Base-by-base conservation (phyloP, 208 protist species). In the Giardia duodenalis region DNA sequence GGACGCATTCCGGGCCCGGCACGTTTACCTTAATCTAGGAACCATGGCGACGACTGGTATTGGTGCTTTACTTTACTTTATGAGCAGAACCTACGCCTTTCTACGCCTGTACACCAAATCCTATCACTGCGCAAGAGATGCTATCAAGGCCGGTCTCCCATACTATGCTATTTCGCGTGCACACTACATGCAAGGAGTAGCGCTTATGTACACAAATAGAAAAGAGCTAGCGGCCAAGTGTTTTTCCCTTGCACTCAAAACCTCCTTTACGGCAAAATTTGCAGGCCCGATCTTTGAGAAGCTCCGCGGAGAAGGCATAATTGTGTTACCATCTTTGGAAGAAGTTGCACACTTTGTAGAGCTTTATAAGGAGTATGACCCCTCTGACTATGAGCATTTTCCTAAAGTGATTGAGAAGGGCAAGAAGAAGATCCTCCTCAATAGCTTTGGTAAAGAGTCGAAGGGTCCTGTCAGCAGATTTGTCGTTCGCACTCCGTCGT, bases 91-190 rank as follows among this genome's bases (percentile, higher is more conserved):
- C 10, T 91, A 91, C 44, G 88, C 88, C 2, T 91, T 47, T 47
- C 44, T 91, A 19, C n/a, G 88, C n/a, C 1, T 91, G 0, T 91
- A 91, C 45, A 91, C 2, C 0, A 91, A 91, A n/a, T 91, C 88
- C 2, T 91, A 91, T 48, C 88, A 91, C 44, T 91, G 88, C 88
- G 2, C 88, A 43, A 1, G 88, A 2, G 88, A 91, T 48, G n/a
- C 43, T 0, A 47, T 91, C 2, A 91, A 47, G 10, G 10, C 43
- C n/a, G 88, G 88, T 43, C 44, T 91, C 44, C 88, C 88, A 1
- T 91, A 91, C n/a, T 47, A 47, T n/a, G 1, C 1, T 48, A n/a
- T 91, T 48, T 45, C n/a, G 2, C n/a, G 88, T 2, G 88, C 88
- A 0, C 44, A 91, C 47, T 91, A 91, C 45, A 47, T 91, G 44